Base-by-base conservation (phyloP, 352 stramenopile species). In the Thraustochytrium striatum region DNA sequence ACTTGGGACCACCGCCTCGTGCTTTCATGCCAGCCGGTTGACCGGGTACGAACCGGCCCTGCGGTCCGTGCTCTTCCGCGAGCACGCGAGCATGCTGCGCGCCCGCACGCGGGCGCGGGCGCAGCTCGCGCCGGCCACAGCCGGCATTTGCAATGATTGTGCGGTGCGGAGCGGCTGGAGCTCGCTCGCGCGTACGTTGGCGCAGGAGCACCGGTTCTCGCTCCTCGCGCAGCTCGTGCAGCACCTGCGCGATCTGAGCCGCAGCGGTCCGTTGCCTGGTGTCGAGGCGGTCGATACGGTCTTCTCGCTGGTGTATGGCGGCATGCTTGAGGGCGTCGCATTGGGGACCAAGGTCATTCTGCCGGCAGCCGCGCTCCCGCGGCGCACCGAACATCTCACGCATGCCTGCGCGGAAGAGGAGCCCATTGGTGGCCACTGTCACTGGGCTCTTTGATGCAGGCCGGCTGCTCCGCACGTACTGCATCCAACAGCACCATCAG, bases 401-500 rank as follows among this genome's bases (percentile, higher is more conserved):
- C n/a, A n/a, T n/a, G n/a, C n/a, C n/a, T n/a, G n/a, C n/a, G 39
- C 5, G 39, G 39, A 47, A 13, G 5, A 13, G 39, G 13, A 47
- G 5, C 7, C 8, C 59, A 16, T 57, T 25, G 38, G 7, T 28
- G 59, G 16, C 1, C 16, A 68, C 30, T 3, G 50, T 75, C 8
- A 5, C 9, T 43, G 65, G 39, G 11, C 30, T 61, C n/a, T 75
- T 70, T 25, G 65, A 75, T 25, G 50, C 65, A 28, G 44, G 44
- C 25, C 44, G 65, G 0, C 36, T 75, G 3, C 43, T 75, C 30
- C 32, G 50, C 0, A 75, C 65, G 19, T 75, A 33, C 32, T 75
- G 65, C 30, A 16, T 75, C 3, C 65, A 75, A n/a, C 65, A 75
- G 13, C 30, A 75, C 21, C 30, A 62, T 5, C 5, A 75, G 0